phyloP scores from a whole-genome alignment of 1,284 basidiomycete species.

The Baeospora myosura region DNA sequence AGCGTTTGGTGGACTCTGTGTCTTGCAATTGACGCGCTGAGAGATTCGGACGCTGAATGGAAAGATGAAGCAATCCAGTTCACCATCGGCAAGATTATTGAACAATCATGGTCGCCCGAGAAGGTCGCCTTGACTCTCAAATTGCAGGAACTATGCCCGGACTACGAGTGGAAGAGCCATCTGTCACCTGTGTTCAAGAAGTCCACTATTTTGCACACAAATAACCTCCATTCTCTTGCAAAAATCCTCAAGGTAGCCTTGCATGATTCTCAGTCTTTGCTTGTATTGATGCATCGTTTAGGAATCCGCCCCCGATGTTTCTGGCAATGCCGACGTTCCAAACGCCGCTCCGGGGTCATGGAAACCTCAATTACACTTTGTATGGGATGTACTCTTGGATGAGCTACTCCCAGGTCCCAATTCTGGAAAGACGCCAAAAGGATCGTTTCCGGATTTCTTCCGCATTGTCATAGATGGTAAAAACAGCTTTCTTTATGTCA shows the following conservation, averaged over 20 bases:
- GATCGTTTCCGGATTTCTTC: conserved; percentile 88
- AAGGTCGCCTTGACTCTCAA: conserved; percentile 78
- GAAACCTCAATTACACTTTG: conserved; percentile 90
- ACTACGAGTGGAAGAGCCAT: conserved; percentile 64
- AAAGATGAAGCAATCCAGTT: conserved; percentile 56
- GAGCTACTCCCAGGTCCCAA: conserved; percentile 53
- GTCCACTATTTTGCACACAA: conserved; percentile 54
- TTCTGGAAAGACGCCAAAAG: conserved; percentile 33
- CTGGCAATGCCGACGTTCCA: conserved; percentile 30
- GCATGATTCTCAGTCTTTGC: neutral
- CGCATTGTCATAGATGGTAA: conserved; percentile 88
- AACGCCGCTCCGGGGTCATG: conserved; percentile 58
- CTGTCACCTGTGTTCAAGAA: conserved; percentile 77
- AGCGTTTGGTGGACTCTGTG: conserved; percentile 83
- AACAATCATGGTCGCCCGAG: conserved; percentile 76
- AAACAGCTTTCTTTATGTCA: no score
- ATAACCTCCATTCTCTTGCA: conserved; percentile 72
- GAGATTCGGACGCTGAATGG: conserved; percentile 60
- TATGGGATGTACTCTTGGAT: conserved; percentile 83
- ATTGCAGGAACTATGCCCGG: conserved; percentile 53
- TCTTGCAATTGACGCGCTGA: conserved; percentile 56
- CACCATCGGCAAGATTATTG: conserved; percentile 48
- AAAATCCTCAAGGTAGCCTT: conserved; percentile 74
- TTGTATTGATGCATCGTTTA: conserved; percentile 19
- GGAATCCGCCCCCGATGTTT: conserved; percentile 57